Conservation (phyloP, 1,139 yeast species). For the Saccharomyces uvarum region DNA sequence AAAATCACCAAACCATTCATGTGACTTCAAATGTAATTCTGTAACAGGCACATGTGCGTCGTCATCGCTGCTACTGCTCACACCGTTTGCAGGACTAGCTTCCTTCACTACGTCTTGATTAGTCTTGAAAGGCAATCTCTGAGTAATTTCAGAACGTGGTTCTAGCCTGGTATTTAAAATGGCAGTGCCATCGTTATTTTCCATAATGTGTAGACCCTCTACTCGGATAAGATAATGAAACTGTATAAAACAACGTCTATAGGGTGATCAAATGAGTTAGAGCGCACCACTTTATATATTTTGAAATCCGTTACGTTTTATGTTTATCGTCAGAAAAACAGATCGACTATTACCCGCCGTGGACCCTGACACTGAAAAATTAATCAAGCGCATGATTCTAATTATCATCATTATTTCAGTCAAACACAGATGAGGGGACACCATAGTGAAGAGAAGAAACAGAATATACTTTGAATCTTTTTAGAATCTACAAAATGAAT, state of each 20-base stretch:
- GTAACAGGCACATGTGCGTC: constrained; percentile 29
- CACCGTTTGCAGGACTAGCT: neutral
- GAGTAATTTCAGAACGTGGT: neutral
- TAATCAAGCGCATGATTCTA: neutral
- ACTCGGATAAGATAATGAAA: neutral
- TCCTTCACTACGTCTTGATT: constrained; percentile 4
- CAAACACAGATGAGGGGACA: neutral
- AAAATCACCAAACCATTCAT: constrained; percentile 42
- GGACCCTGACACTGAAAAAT: neutral
- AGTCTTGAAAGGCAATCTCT: constrained; percentile 8
- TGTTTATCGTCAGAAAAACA: neutral
- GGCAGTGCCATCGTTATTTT: neutral
- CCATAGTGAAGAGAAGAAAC: neutral
- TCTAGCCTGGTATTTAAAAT: neutral
- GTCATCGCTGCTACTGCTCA: constrained; percentile 9
- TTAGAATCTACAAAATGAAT: constrained; percentile 5
- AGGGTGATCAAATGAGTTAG: neutral
- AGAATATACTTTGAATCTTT: neutral
- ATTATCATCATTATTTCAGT: neutral
- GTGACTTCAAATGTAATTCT: constrained; percentile 30
- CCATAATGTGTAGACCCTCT: neutral
- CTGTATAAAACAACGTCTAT: neutral
- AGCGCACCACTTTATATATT: neutral
- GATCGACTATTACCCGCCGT: neutral
- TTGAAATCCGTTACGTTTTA: neutral